Evolutionary conservation across 805 yeast genomes (phyloP), one percentile per base, ranked within the genome.

Genomic region (Millerozyma miso): DNA sequence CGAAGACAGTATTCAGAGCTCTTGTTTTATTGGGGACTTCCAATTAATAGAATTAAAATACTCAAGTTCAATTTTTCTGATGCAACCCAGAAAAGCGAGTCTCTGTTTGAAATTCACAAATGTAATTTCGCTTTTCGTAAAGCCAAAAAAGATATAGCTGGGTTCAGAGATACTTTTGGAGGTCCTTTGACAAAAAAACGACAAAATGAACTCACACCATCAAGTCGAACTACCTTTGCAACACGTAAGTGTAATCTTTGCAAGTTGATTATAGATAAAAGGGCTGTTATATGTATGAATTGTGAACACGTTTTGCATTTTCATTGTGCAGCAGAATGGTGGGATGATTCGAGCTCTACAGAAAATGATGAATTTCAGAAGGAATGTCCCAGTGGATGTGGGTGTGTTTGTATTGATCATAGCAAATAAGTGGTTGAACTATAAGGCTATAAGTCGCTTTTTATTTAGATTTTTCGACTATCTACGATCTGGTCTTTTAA

Each of bases 351-450:
- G 5, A 52, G 58, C 1, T 58, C 59, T 6, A 56, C 52, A 13
- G 50, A 40, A 3, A 54, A 33, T 4, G 36, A 35, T 14, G 47
- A 37, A 10, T 18, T 18, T 4, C 33, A 33, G 8, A 37, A 34
- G 12, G 85, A 83, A 52, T 88, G 96, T 61, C 82, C 95, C 0
- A 76, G 85, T 37, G 96, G 96, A 0, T 88, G 96, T 68, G 95
- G 95, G 0, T 88, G 96, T 54, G 48, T 55, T 4, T 88, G 96
- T 62, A 58, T 79, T 8, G 69, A 65, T 7, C 50, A 58, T 42
- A 39, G 42, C 19, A 23, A 49, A 29, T 43, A 35, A 39, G 2
- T n/a, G 19, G 15, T 16, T 40, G 35, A 12, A 33, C 20, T 33
- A 19, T 35, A 31, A 12, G 32, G 19, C 38, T 20, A 4, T 35